Conservation (phyloP, 306 rosid species). For the Oxytropis ochrocephala region DNA sequence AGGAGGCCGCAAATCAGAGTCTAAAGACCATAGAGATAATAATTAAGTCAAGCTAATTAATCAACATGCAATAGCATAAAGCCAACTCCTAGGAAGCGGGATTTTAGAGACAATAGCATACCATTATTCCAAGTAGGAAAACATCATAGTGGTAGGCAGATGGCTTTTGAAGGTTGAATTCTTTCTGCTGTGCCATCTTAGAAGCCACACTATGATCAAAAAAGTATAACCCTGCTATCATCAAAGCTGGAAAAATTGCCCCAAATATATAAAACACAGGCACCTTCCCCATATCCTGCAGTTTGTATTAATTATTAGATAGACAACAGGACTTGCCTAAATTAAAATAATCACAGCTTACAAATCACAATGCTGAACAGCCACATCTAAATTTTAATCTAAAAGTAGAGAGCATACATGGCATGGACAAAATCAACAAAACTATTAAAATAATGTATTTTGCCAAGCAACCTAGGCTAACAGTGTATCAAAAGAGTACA, state of each 20-base stretch:
- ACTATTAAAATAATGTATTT: not conserved
- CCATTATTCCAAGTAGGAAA: constrained; percentile 68
- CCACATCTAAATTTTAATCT: too few species aligned
- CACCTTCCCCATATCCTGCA: constrained; percentile 83
- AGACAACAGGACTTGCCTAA: not conserved
- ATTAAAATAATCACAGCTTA: not conserved
- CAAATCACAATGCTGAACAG: not conserved
- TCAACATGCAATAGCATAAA: not conserved
- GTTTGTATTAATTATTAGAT: constrained; percentile 15
- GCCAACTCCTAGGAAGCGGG: constrained; percentile 6
- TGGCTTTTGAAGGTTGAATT: constrained; percentile 90
- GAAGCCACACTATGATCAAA: constrained; percentile 95
- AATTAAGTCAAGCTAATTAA: not conserved
- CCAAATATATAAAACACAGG: constrained; percentile 49
- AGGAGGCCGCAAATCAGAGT: constrained; percentile 71
- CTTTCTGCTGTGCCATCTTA: constrained; percentile 83
- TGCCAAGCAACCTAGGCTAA: not conserved
- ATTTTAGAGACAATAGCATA: constrained; percentile 22
- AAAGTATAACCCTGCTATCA: constrained; percentile 89
- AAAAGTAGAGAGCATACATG: too few species aligned
- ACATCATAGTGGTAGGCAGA: constrained; percentile 82
- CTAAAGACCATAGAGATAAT: constrained; percentile 29
- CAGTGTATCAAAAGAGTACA: constrained; percentile 1
- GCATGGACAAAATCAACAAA: not conserved
- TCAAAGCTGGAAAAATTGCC: constrained; percentile 74